These are phyloP conservation scores for Globisporangium okanoganense DNA, from an alignment of 352 stramenopile genomes.

Conservation along the genomic window DNA sequence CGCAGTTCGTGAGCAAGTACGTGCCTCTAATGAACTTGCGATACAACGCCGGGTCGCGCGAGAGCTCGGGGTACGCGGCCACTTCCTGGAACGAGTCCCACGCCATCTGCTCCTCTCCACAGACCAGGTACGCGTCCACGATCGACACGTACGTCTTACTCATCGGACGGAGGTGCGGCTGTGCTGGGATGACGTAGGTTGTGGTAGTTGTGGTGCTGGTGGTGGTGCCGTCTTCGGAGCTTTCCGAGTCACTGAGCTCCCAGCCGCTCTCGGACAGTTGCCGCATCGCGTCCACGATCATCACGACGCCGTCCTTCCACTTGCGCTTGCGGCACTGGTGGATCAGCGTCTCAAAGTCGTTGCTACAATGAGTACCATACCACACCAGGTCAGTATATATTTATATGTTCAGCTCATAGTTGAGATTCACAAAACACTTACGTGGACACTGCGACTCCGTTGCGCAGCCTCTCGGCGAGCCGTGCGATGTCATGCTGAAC, in stretches of 20 bases:
- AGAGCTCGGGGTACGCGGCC: conserved; percentile 27
- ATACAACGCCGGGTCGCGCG: conserved; percentile 45
- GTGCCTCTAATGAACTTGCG: conserved; percentile 70
- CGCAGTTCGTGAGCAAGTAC: conserved; percentile 59
- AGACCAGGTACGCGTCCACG: conserved; percentile 75
- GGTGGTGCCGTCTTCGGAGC: not conserved
- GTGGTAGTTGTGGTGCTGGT: not conserved
- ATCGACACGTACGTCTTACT: conserved; percentile 68
- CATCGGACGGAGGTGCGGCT: conserved; percentile 53
- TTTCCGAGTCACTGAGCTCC: conserved; percentile 9
- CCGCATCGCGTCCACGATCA: conserved; percentile 59
- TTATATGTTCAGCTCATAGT: not conserved
- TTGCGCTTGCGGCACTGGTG: conserved; percentile 82
- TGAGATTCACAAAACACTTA: conserved; percentile 14
- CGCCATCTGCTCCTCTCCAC: conserved; percentile 46
- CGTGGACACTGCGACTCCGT: conserved; percentile 47
- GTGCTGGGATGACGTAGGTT: conserved; percentile 24
- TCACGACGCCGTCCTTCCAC: conserved; percentile 65
- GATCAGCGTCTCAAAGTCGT: conserved; percentile 80
- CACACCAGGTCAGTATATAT: not conserved
- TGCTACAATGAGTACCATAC: conserved; percentile 24
- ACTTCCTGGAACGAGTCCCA: conserved; percentile 62
- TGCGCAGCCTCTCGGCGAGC: conserved; percentile 46
- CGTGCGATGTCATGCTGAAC: conserved; percentile 69
- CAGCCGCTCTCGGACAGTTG: conserved; percentile 44